Base-by-base conservation (phyloP, 192 early-diverging fungal genomes). In the Lunasporangiospora selenospora region DNA sequence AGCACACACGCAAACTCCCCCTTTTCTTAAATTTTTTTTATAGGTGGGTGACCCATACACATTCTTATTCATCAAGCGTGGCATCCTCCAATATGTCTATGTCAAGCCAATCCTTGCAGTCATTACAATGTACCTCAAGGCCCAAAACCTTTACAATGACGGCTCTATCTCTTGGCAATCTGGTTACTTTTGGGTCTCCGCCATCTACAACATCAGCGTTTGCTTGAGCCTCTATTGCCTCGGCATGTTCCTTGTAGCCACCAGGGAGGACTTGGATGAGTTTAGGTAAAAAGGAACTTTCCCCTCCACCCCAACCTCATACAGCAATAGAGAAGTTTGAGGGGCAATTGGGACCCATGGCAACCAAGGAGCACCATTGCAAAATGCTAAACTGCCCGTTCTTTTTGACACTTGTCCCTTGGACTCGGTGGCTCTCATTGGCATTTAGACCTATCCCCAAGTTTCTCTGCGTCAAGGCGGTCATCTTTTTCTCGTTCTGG, bases 401-500 rank as follows among this genome's bases (percentile, higher is more conserved):
- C n/a, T n/a, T n/a, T n/a, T n/a, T n/a, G n/a, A n/a, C n/a, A n/a
- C n/a, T n/a, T n/a, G n/a, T n/a, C n/a, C n/a, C n/a, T n/a, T n/a
- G n/a, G 44, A 21, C 6, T 4, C 30, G 43, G 30, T n/a, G n/a
- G n/a, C n/a, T 6, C 61, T 38, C 39, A 16, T 75, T 26, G 38
- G 5, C 21, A 6, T 21, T 6, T 66, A 89, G 89, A 39, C 94
- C 94, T 24, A 51, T 96, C 44, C 92, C 94, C 31, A 96, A 96
- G 76, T 96, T 96, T 47, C 80, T 96, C 32, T 92, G 90, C 62
- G 87, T 96, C 57, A 96, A 96, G 76, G 87, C 90, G 11, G 87
- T 95, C 30, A 87, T 96, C 46, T 96, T 96, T 60, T 90, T 96
- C 58, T 92, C 92, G 4, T 96, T 90, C 70, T 96, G 93, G 90